Percentiles rank a stretch among this genome's conserved stretches.
These are phyloP conservation scores for Diplodia mutila DNA, from an alignment of 2,329 filamentous ascomycete genomes.

Conservation along the genomic window DNA sequence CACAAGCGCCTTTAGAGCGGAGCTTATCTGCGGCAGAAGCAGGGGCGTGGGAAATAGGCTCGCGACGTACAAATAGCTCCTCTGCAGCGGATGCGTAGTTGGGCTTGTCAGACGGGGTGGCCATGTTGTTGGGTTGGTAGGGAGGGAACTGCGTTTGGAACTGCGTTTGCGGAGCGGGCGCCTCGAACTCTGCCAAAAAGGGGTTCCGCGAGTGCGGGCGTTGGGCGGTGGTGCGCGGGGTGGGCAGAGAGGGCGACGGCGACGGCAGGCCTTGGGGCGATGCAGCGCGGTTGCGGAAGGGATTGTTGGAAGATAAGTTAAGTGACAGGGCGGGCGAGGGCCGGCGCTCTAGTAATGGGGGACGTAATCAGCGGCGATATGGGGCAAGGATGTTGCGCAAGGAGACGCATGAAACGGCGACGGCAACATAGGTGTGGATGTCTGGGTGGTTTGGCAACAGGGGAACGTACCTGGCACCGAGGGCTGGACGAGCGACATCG, in stretches of 20 bases:
- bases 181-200: constrained; percentile 56
- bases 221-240: constrained; percentile 43
- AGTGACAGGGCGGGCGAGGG: constrained; percentile 62
- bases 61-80: constrained; percentile 75
- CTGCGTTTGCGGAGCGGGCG: not conserved
- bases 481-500: constrained; percentile 45
- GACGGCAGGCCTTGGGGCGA: constrained; percentile 52
- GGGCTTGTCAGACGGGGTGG: constrained; percentile 35
- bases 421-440: constrained; percentile 15
- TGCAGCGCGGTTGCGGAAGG: constrained; percentile 72
- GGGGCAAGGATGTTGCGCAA: constrained; percentile 31
- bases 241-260: constrained; percentile 41
- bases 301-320: constrained; percentile 76
- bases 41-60: constrained; percentile 26
- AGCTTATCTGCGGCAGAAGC: constrained; percentile 25
- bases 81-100: constrained; percentile 59
- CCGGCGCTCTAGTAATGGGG: constrained; percentile 41
- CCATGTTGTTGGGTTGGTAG: constrained; percentile 5
- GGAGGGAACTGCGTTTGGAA: constrained; percentile 22
- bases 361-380: constrained; percentile 32
- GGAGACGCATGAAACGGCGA: constrained; percentile 26
- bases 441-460: constrained; percentile 28
- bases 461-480: constrained; percentile 47
- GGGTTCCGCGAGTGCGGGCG: constrained; percentile 74
- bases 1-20: constrained; percentile 7